A percentile compares a stretch with the other conserved stretches of the same genome.
These are phyloP conservation scores for Lactarius psammicola DNA, from an alignment of 768 basidiomycete genomes.

Conservation along the genomic window DNA sequence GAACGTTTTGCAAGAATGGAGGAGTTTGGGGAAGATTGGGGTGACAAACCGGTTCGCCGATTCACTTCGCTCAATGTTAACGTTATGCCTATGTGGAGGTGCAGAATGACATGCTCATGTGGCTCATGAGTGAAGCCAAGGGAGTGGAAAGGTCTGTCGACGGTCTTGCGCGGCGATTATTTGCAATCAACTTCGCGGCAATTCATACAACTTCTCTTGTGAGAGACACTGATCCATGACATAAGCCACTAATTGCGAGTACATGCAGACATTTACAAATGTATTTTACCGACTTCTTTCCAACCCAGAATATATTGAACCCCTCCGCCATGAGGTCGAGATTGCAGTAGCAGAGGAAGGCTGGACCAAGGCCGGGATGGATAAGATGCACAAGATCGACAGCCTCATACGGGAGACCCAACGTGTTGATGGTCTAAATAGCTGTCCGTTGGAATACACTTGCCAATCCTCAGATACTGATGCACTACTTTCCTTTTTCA, in stretches of 20 bases:
- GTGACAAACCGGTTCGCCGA: conserved; percentile 9
- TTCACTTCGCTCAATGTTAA: background rate
- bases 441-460: background rate
- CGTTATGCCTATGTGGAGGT: background rate
- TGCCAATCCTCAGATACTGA: background rate
- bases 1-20: conserved; percentile 6
- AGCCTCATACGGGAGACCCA: conserved; percentile 33
- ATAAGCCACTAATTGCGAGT: background rate
- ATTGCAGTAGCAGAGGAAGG: conserved; percentile 28
- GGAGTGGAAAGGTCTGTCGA: conserved; percentile 34
- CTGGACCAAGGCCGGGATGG: conserved; percentile 21
- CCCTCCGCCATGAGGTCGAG: conserved; percentile 31
- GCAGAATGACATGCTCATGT: conserved; percentile 43
- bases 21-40: conserved; percentile 8
- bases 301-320: conserved; percentile 30
- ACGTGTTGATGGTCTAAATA: conserved; percentile 18
- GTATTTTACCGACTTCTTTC: conserved; percentile 30
- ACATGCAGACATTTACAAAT: conserved; percentile 8
- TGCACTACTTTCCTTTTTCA: conserved; percentile 2
- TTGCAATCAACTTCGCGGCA: conserved; percentile 41
- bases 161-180: conserved; percentile 35
- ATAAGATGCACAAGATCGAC: conserved; percentile 31
- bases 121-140: conserved; percentile 40
- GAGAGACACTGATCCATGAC: background rate
- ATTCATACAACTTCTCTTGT: conserved; percentile 40